Conservation (phyloP, 768 basidiomycete species). For the Lactifluus rugatus region DNA sequence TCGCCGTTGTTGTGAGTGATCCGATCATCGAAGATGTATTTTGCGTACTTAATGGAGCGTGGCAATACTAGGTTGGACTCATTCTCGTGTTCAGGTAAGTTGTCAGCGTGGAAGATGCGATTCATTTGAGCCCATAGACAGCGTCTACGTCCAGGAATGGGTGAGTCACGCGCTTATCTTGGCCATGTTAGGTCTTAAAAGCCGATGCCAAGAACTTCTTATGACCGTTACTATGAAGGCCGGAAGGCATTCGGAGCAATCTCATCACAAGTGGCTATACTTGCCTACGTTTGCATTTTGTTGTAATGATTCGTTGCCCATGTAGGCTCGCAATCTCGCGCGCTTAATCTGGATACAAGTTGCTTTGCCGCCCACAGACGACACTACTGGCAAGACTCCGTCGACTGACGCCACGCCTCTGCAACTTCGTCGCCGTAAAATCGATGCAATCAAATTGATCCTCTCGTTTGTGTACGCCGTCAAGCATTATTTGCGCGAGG, state of each 20-base stretch:
- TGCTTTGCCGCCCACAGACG: constrained; percentile 49
- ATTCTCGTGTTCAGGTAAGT: constrained; percentile 77
- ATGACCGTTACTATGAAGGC: constrained; percentile 84
- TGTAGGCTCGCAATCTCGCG: constrained; percentile 58
- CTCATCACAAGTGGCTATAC: constrained; percentile 44
- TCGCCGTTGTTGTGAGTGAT: constrained; percentile 74
- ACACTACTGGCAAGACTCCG: constrained; percentile 45
- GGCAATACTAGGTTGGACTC: constrained; percentile 62
- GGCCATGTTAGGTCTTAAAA: neutral
- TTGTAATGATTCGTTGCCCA: neutral
- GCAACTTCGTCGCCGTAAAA: constrained; percentile 58
- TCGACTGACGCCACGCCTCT: constrained; percentile 34
- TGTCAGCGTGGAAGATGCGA: neutral
- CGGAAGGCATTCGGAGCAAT: constrained; percentile 72
- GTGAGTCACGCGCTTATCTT: constrained; percentile 27
- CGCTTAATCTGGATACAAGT: constrained; percentile 76
- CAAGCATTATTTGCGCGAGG: constrained; percentile 76
- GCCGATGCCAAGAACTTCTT: constrained; percentile 52
- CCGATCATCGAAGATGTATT: neutral
- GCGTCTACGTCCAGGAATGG: constrained; percentile 42
- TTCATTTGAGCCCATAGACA: neutral
- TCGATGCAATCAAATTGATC: constrained; percentile 56
- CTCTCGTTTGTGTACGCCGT: constrained; percentile 63
- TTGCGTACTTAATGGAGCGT: neutral
- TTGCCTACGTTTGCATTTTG: neutral